Base-by-base conservation (phyloP, 208 protist genomes). In the Blastocrithidia nonstop region DNA sequence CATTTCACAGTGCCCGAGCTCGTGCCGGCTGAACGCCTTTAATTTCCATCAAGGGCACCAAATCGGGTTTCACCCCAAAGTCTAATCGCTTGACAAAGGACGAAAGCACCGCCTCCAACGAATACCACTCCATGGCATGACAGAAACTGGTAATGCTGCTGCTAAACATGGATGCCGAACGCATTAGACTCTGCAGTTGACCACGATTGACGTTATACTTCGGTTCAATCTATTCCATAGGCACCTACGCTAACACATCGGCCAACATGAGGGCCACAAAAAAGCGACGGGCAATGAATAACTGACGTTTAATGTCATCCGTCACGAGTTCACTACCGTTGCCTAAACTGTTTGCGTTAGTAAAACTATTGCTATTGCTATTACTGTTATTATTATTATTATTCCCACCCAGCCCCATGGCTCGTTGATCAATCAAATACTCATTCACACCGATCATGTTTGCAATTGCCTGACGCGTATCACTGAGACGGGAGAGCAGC, bases 1-100 rank as follows among this genome's bases (percentile, higher is more conserved):
- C 78, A 21, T 69, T 66, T 72, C 74, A 89, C 57, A 94, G 47
- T 23, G 70, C 70, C n/a, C 86, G 69, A 32, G 86, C 86, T 0
- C 86, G 72, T 20, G 61, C 25, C 3, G 80, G 66, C 48, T 84
- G 74, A 43, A 91, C 59, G 11, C 76, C 73, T 5, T 44, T 37
- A 25, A 96, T 82, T 58, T 93, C 74, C 62, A 91, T 88, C 19
- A 96, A 58, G 33, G 87, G 85, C 47, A 96, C 42, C 48, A 95
- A 67, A 55, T 95, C 88, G 19, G 83, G 76, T 52, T 87, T 78
- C 21, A 88, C 85, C 27, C 88, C 88, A 48, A 88, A 84, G 24
- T 74, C 76, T 1, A 95, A 66, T 3, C 88, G 73, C 57, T 83
- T 77, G 9, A 81, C 68, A 45, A 93, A 87, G 2, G 88, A 80